Percentiles rank a stretch among this genome's conserved stretches.
These are phyloP conservation scores for Cryptococcus sp. DNA, from an alignment of 1,284 basidiomycete species.

Conservation along the genomic window DNA sequence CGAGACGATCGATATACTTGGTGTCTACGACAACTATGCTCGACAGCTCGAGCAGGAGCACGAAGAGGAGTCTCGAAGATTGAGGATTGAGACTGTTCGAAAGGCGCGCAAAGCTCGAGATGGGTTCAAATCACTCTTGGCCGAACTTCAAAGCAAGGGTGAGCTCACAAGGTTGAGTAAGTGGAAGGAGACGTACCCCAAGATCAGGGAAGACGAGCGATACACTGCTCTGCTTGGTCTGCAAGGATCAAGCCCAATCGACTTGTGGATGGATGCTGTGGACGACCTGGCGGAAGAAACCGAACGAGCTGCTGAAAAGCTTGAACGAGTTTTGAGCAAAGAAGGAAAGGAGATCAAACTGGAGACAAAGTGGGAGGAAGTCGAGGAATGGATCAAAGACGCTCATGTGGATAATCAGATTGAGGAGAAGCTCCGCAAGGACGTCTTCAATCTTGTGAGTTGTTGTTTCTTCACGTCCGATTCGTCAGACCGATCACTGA, in stretches of 20 bases:
- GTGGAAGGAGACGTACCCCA: conserved; percentile 78
- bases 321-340: conserved; percentile 51
- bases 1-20: conserved; percentile 82
- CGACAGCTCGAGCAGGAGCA: conserved; percentile 82
- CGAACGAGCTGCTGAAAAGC: conserved; percentile 68
- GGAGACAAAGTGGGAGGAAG: conserved; percentile 55
- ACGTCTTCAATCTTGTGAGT: conserved; percentile 69
- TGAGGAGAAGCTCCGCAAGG: conserved; percentile 59
- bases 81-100: conserved; percentile 77
- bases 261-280: conserved; percentile 92
- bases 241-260: conserved; percentile 89
- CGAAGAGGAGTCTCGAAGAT: conserved; percentile 74
- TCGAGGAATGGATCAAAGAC: conserved; percentile 58
- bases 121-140: conserved; percentile 77
- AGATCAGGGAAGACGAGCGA: conserved; percentile 73
- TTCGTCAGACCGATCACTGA: conserved; percentile 1
- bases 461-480: not conserved
- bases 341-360: conserved; percentile 52
- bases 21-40: conserved; percentile 88
- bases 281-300: conserved; percentile 83
- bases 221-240: conserved; percentile 84
- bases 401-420: conserved; percentile 55
- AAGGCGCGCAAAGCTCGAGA: conserved; percentile 84
- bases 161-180: conserved; percentile 78
- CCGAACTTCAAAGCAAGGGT: conserved; percentile 66